phyloP scores from a whole-genome alignment of 495 filamentous ascomycete genomes.

The Venustampulla echinocandica region DNA sequence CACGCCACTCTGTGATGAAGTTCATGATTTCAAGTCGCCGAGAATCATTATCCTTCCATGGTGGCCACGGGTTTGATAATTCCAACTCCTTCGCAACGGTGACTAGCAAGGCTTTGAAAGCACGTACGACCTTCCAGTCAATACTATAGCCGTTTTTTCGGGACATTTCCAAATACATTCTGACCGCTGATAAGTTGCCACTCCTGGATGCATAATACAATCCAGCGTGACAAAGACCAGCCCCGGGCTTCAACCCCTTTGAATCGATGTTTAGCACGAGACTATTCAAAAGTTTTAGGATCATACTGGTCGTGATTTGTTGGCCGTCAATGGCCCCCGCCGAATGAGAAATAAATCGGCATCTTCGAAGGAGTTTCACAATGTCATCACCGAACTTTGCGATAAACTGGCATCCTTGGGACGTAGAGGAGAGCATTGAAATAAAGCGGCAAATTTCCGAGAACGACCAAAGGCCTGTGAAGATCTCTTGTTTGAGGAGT shows the following conservation, averaged over 20 bases:
- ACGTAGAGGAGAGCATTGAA: slow-evolving; percentile 12
- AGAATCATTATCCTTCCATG: not conserved
- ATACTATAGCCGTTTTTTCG: not conserved
- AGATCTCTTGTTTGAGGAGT: too few species aligned
- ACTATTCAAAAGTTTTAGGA: slow-evolving; percentile 15
- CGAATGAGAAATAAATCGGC: not conserved
- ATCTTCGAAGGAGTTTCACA: not conserved
- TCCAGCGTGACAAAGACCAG: slow-evolving; percentile 5
- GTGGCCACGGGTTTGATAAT: not conserved
- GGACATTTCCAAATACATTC: slow-evolving; percentile 6
- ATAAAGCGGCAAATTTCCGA: not conserved
- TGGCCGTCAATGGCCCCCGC: not conserved
- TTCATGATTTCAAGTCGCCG: not conserved
- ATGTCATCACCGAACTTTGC: not conserved
- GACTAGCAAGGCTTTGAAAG: not conserved
- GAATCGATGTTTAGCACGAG: slow-evolving; percentile 11
- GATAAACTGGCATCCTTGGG: slow-evolving; percentile 14
- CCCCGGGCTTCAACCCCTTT: slow-evolving; percentile 6
- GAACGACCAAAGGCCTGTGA: too few species aligned
- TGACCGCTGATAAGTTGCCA: not conserved
- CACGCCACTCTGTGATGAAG: slow-evolving; percentile 6
- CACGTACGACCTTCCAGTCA: not conserved
- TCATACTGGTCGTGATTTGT: not conserved
- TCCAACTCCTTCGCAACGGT: not conserved
- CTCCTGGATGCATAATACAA: slow-evolving; percentile 14